Percentiles rank a stretch among this genome's conserved stretches.
Evolutionary conservation across 192 early-diverging fungal genomes (phyloP).

Genomic region (Ambispora gerdemannii): DNA sequence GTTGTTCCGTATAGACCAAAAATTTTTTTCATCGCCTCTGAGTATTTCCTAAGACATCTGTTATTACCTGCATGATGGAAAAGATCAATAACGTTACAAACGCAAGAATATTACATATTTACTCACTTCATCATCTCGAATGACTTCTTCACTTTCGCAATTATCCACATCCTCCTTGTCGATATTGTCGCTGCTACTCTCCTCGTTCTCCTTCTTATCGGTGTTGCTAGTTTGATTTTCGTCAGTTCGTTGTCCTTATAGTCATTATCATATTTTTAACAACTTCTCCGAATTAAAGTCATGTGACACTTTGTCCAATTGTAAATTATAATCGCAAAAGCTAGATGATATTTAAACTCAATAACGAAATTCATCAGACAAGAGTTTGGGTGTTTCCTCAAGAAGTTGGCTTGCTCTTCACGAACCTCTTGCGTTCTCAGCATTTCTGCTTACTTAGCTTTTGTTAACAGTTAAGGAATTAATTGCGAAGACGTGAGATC

Average conservation of each 20-base stretch:
- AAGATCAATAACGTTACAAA: no score
- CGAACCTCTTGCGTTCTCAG: conserved; percentile 1
- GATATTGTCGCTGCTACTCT: conserved; percentile 19
- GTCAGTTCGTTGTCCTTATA: neutral
- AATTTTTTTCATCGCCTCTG: no score
- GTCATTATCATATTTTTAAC: conserved; percentile 1
- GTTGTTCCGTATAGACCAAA: conserved; percentile 25
- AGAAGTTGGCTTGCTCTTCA: conserved; percentile 28
- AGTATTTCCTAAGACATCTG: no score
- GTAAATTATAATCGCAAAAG: conserved; percentile 20
- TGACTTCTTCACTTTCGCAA: no score
- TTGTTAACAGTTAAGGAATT: conserved; percentile 1
- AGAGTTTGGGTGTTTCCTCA: conserved; percentile 17
- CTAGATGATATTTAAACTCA: conserved; percentile 21
- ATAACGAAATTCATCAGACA: conserved; percentile 21
- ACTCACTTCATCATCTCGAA: no score
- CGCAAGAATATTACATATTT: no score
- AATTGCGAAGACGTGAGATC: no score
- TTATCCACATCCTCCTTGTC: no score
- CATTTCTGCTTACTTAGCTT: conserved; percentile 14
- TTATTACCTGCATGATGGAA: no score
- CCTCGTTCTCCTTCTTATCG: conserved; percentile 6
- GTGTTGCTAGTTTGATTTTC: neutral
- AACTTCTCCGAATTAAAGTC: conserved; percentile 11
- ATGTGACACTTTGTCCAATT: conserved; percentile 16